Conservation (phyloP, 768 basidiomycete species). For the Kwoniella pini region DNA sequence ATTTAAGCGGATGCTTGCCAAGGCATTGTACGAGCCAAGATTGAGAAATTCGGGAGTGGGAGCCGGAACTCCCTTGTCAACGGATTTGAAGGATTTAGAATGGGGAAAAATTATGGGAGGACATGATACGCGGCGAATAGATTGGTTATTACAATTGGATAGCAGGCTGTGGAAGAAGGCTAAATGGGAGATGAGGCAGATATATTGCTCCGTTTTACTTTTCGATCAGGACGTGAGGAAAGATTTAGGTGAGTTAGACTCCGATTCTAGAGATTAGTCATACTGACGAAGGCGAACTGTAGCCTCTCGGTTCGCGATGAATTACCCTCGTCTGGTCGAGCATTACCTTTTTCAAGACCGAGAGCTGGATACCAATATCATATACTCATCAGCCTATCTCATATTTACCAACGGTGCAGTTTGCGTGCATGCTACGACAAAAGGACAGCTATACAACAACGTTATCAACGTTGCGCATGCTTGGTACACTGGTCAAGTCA, state of each 20-base stretch:
- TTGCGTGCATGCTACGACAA: conserved; percentile 71
- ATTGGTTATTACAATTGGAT: conserved; percentile 49
- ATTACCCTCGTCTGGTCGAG: conserved; percentile 84
- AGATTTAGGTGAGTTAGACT: conserved; percentile 66
- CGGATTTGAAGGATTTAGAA: conserved; percentile 36
- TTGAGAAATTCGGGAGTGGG: conserved; percentile 1
- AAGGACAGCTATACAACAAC: conserved; percentile 71
- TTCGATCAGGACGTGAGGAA: conserved; percentile 64
- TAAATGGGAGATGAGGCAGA: conserved; percentile 46
- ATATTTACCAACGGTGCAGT: conserved; percentile 89
- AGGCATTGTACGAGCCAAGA: conserved; percentile 30
- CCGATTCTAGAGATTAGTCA: too few species aligned
- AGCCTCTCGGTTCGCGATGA: conserved; percentile 81
- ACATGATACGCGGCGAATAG: conserved; percentile 29
- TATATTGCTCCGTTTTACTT: conserved; percentile 37
- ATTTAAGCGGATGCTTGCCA: conserved; percentile 36
- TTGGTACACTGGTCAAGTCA: conserved; percentile 89
- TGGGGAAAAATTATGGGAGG: conserved; percentile 12
- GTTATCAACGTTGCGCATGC: conserved; percentile 80
- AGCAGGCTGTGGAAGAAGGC: conserved; percentile 52
- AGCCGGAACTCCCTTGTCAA: conserved; percentile 26
- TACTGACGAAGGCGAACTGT: not conserved
- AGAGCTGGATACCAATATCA: conserved; percentile 92
- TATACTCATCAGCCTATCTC: conserved; percentile 76
- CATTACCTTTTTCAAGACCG: conserved; percentile 89